phyloP scores from a whole-genome alignment of 495 filamentous ascomycete species.

The Hapsidospora chrysogenum region DNA sequence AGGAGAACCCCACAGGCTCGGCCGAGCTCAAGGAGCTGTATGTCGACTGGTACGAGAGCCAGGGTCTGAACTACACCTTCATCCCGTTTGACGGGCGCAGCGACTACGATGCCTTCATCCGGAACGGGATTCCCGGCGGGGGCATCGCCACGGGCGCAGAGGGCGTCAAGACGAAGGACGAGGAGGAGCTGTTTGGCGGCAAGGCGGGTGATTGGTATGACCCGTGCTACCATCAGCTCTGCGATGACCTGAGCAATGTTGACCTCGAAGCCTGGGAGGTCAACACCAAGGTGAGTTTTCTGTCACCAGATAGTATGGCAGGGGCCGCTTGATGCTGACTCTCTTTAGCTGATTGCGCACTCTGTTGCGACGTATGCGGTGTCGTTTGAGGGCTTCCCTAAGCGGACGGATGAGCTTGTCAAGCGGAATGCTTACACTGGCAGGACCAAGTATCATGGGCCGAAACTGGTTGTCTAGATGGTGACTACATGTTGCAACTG shows the following conservation, averaged over 20 bases:
- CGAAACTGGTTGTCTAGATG: constrained; percentile 17
- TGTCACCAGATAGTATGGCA: background rate
- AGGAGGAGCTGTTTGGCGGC: constrained; percentile 34
- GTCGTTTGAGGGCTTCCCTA: constrained; percentile 36
- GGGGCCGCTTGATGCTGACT: background rate
- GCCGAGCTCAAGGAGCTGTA: constrained; percentile 34
- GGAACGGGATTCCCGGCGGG: constrained; percentile 33
- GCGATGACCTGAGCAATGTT: constrained; percentile 32
- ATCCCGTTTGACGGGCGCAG: constrained; percentile 39
- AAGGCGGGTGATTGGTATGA: constrained; percentile 34
- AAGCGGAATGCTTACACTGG: constrained; percentile 6
- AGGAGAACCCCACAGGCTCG: constrained; percentile 28
- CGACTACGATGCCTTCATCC: constrained; percentile 40
- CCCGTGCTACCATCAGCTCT: constrained; percentile 38
- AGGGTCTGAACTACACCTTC: constrained; percentile 32
- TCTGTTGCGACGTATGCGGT: constrained; percentile 34
- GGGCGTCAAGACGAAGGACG: constrained; percentile 35
- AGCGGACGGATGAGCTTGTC: constrained; percentile 14
- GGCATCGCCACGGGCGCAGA: constrained; percentile 47
- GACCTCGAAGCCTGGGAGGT: constrained; percentile 33
- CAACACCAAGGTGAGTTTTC: constrained; percentile 29
- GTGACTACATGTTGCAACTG: no score
- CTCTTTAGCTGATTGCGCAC: constrained; percentile 30
- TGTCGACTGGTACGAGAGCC: constrained; percentile 27
- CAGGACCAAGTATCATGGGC: constrained; percentile 19